Evolutionary conservation across 441 rosid genomes (phyloP).

Genomic region (Theobroma grandiflorum): DNA sequence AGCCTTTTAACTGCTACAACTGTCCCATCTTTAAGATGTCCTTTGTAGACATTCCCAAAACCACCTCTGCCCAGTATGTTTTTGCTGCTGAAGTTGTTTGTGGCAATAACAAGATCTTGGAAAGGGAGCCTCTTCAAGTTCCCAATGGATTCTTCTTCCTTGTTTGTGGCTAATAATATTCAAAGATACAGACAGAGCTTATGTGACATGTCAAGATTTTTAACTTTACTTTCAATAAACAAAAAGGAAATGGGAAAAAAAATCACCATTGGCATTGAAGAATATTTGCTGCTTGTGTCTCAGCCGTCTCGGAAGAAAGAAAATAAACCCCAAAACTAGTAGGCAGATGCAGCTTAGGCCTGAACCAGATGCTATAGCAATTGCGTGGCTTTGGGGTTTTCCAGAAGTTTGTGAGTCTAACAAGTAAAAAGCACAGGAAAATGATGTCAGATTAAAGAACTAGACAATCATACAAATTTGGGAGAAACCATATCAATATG

Average conservation of each 20-base stretch:
- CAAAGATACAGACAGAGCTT: too few species aligned
- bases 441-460: background rate
- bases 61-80: slow-evolving; percentile 88
- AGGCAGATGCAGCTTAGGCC: slow-evolving; percentile 76
- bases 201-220: background rate
- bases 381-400: slow-evolving; percentile 55
- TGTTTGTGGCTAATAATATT: slow-evolving; percentile 23
- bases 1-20: slow-evolving; percentile 86
- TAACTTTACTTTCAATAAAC: too few species aligned
- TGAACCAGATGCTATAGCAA: slow-evolving; percentile 78
- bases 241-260: too few species aligned
- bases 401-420: slow-evolving; percentile 57
- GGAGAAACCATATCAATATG: background rate
- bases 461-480: background rate
- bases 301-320: slow-evolving; percentile 81
- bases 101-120: slow-evolving; percentile 83
- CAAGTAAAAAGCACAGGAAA: background rate
- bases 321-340: slow-evolving; percentile 68
- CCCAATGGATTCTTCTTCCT: slow-evolving; percentile 75
- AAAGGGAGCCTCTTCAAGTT: slow-evolving; percentile 83
- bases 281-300: slow-evolving; percentile 80
- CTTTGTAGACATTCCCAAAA: slow-evolving; percentile 90
- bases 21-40: slow-evolving; percentile 78
- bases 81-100: slow-evolving; percentile 84
- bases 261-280: slow-evolving; percentile 84